A percentile compares a stretch with the other conserved stretches of the same genome.
These are phyloP conservation scores for Gossypium rotundifolium DNA, from an alignment of 345 rosid genomes.

Conservation along the genomic window DNA sequence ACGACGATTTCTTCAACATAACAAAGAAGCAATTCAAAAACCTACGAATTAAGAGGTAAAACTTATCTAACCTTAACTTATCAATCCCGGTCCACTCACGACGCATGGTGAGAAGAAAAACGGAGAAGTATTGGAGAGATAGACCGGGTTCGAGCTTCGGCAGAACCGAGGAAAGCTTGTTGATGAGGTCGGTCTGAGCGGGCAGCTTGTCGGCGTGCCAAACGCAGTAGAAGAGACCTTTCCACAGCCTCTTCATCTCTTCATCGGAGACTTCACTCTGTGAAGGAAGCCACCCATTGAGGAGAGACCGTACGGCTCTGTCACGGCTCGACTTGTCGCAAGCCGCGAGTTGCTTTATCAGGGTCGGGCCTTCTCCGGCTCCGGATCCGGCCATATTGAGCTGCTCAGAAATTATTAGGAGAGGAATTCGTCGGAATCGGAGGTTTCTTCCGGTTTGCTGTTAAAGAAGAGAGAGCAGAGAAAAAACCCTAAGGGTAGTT, in stretches of 20 bases:
- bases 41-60: constrained; percentile 73
- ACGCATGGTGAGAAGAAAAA: constrained; percentile 80
- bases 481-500: constrained; percentile 11
- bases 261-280: constrained; percentile 57
- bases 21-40: constrained; percentile 47
- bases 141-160: constrained; percentile 45
- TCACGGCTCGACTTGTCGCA: constrained; percentile 62
- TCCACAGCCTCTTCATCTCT: constrained; percentile 87
- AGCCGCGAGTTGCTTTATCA: constrained; percentile 72
- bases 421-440: not conserved
- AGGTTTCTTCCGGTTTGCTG: not conserved
- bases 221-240: constrained; percentile 91
- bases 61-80: constrained; percentile 73
- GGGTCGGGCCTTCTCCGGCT: constrained; percentile 36
- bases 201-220: constrained; percentile 91
- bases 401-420: not conserved
- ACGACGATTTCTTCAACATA: constrained; percentile 39
- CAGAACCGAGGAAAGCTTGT: constrained; percentile 52
- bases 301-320: constrained; percentile 44
- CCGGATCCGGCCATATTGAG: constrained; percentile 12
- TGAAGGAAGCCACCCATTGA: constrained; percentile 67
- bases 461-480: not conserved
- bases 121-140: constrained; percentile 58
- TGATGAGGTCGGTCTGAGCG: constrained; percentile 58
- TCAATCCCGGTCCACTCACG: constrained; percentile 96